Evolutionary conservation across 805 yeast genomes (phyloP).

Genomic region (Ogataea haglerorum): DNA sequence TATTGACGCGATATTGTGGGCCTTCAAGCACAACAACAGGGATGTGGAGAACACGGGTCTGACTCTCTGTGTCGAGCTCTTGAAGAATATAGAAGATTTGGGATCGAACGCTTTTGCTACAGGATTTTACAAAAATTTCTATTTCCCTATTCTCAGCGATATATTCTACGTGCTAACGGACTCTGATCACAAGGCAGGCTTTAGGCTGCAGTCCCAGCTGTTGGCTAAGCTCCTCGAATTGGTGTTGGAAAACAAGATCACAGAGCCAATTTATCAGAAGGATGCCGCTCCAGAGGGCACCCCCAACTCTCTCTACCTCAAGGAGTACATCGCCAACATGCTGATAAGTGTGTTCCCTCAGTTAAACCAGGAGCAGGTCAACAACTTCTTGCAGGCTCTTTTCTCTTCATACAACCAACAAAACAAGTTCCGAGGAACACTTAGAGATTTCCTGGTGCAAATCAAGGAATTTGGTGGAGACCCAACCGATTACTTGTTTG

Average conservation of each 20-base stretch:
- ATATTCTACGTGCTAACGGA: constrained; percentile 92
- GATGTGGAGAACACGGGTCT: constrained; percentile 94
- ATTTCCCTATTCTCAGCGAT: constrained; percentile 85
- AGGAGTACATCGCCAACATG: constrained; percentile 77
- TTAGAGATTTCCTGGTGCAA: constrained; percentile 95
- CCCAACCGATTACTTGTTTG: constrained; percentile 88
- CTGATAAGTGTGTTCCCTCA: constrained; percentile 90
- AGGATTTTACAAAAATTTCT: constrained; percentile 85
- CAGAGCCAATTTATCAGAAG: constrained; percentile 73
- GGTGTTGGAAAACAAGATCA: constrained; percentile 71
- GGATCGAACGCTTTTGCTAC: constrained; percentile 71
- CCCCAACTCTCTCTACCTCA: constrained; percentile 71
- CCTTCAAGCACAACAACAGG: constrained; percentile 94
- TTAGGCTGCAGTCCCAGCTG: constrained; percentile 80
- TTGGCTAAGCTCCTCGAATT: constrained; percentile 79
- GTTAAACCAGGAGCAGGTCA: constrained; percentile 76
- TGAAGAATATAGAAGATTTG: constrained; percentile 77
- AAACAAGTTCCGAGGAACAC: constrained; percentile 70
- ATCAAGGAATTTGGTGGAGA: constrained; percentile 95
- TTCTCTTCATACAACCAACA: constrained; percentile 71
- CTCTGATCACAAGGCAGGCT: constrained; percentile 96
- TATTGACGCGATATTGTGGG: constrained; percentile 95
- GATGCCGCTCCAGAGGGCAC: constrained; percentile 86
- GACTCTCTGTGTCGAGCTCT: constrained; percentile 74
- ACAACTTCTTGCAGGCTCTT: constrained; percentile 75